Evolutionary conservation across 768 basidiomycete genomes (phyloP), one percentile per base, ranked within the genome.

Genomic region (Neoboletus subvelutipes): DNA sequence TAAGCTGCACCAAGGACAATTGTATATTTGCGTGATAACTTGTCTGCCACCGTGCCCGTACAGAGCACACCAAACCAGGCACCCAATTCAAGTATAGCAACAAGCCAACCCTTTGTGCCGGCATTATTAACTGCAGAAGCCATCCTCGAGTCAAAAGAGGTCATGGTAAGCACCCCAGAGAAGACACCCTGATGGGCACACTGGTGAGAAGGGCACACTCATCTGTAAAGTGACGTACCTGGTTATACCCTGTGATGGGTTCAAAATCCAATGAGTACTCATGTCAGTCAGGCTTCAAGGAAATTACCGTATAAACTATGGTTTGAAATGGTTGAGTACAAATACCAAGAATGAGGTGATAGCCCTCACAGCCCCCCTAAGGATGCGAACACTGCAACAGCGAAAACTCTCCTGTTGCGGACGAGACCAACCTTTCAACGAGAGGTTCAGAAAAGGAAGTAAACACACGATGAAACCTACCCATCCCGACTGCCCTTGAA

Each of bases 11-110:
- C 83, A 26, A 84, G 70, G 5, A 85, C 69, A 56, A 88, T 87
- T 0, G 86, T 85, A 61, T 87, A 87, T 67, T 90, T 90, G 54
- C 90, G 78, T 8, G 86, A 88, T 29, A 89, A 73, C 65, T 79
- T 84, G 65, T 92, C 90, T 22, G 87, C 86, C 48, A 88, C 74
- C 64, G 83, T 84, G 39, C 88, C 89, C 45, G 87, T 88, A 53
- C 80, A 72, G 20, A 92, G 79, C 12, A 88, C 85, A 58, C 90
- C 90, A 57, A 86, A 76, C 85, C 89, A 89, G 24, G 90, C 89
- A 55, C 85, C 86, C 15, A 88, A 77, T 71, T 88, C 87, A 36
- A 90, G 79, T 64, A 90, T 87, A 22, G 87, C 75, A 15, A 88
- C 88, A 4, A 92, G 74, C 83, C 88, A 86, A 11, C 87, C 90